These are phyloP conservation scores for Metschnikowia bowlesiae DNA, from an alignment of 805 yeast species.

Conservation along the genomic window DNA sequence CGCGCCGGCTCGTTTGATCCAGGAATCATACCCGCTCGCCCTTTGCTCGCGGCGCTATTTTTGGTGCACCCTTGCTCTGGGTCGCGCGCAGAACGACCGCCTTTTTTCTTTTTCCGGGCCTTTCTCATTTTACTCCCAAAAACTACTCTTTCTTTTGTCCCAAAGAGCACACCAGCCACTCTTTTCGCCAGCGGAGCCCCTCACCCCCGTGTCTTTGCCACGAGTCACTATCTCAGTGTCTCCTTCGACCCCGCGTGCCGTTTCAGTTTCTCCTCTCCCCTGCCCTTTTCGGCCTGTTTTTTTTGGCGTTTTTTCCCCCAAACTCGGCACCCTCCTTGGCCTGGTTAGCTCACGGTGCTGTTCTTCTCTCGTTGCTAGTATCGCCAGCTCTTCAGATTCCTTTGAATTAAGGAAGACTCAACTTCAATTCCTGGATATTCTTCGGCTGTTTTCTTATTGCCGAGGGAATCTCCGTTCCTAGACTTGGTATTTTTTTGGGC, in stretches of 20 bases:
- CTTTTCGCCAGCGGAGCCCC: conserved; percentile 4
- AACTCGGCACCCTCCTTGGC: neutral
- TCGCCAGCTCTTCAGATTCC: neutral
- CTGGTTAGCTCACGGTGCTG: neutral
- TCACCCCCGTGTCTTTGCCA: neutral
- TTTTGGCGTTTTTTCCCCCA: neutral
- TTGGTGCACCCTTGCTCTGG: neutral
- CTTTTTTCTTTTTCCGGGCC: conserved; percentile 3
- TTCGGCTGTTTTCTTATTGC: neutral
- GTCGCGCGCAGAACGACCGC: conserved; percentile 1
- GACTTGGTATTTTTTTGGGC: too few species aligned
- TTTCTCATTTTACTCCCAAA: conserved; percentile 1
- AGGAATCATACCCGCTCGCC: too few species aligned
- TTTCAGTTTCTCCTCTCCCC: neutral
- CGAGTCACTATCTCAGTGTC: neutral
- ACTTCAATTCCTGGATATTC: neutral
- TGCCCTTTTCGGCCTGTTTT: neutral
- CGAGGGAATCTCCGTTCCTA: too few species aligned
- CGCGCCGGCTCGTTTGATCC: neutral
- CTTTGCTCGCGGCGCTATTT: conserved; percentile 1
- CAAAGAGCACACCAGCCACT: conserved; percentile 2
- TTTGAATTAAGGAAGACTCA: neutral
- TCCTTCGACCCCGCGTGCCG: neutral
- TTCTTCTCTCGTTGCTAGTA: neutral
- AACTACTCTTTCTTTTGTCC: conserved; percentile 4